These are phyloP conservation scores for Cercis canadensis DNA, from an alignment of 306 rosid species.

Conservation along the genomic window DNA sequence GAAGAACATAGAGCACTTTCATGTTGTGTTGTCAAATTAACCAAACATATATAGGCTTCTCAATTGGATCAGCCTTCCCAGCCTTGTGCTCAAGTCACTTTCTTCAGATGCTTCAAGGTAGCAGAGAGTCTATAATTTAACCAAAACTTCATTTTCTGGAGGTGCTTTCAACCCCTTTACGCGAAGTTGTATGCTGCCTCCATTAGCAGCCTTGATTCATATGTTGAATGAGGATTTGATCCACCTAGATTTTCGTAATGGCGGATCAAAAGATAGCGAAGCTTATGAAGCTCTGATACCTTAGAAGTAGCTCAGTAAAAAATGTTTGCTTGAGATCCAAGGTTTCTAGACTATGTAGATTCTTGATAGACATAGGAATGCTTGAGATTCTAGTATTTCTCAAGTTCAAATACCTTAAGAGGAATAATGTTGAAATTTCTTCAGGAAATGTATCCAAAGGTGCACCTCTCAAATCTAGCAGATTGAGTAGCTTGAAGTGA, in stretches of 20 bases:
- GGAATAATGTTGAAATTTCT: slow-evolving; percentile 20
- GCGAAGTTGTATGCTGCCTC: slow-evolving; percentile 23
- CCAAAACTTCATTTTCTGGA: slow-evolving; percentile 32
- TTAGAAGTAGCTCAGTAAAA: slow-evolving; percentile 33
- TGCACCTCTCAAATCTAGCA: slow-evolving; percentile 39
- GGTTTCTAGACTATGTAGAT: slow-evolving; percentile 41
- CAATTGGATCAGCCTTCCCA: slow-evolving; percentile 43
- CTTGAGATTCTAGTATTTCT: slow-evolving; percentile 30
- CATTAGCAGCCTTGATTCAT: too few relatives aligned
- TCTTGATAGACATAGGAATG: slow-evolving; percentile 37
- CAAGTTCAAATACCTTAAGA: slow-evolving; percentile 43
- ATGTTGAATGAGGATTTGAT: too few relatives aligned
- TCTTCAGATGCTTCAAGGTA: slow-evolving; percentile 31
- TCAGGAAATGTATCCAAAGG: slow-evolving; percentile 30
- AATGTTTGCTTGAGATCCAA: slow-evolving; percentile 40
- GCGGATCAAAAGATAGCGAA: slow-evolving; percentile 35
- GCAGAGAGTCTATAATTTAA: slow-evolving; percentile 40
- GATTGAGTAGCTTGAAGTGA: slow-evolving; percentile 34
- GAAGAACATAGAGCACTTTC: slow-evolving; percentile 42
- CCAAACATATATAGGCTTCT: slow-evolving; percentile 44
- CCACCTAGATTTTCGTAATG: slow-evolving; percentile 7
- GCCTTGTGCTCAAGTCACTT: slow-evolving; percentile 15
- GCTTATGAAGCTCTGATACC: slow-evolving; percentile 33
- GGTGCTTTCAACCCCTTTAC: slow-evolving; percentile 34
- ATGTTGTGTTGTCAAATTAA: slow-evolving; percentile 32